Base-by-base conservation (phyloP, 306 rosid species). In the Sicyos baderoa region DNA sequence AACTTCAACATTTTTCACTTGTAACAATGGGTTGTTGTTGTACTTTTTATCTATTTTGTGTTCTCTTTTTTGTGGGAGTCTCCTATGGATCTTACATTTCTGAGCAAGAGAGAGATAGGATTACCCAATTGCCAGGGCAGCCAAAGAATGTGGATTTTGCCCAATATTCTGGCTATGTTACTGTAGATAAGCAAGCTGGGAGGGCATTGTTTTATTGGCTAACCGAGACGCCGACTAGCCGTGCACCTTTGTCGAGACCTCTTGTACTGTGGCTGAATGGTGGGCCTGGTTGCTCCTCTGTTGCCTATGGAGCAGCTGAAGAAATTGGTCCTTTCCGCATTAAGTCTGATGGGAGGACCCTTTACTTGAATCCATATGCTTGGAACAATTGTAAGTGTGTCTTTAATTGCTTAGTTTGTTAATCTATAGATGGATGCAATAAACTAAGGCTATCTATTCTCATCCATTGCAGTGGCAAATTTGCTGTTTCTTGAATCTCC, bases 261-360 rank as follows among this genome's bases (percentile, higher is more conserved):
- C 85, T 94, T 1, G 88, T 94, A 48, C 64, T 94, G 81, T 94
- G 99, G 97, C 95, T 94, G 77, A 90, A 88, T 79, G 99, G 97
- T 72, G 99, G 99, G 15, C 99, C 99, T 21, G 96, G 99, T 48
- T 94, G 99, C 76, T 94, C 99, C 62, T 94, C 99, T 54, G 83
- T 94, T 79, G 99, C 99, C 74, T 93, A 85, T 68, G 99, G 97
- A 42, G 88, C 95, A 59, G 91, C 96, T 14, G 96, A 94, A 76
- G 99, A 94, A 83, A 78, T 94, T 76, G 97, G 97, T 52, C 97
- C 99, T 58, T 90, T 94, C 69, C 95, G 59, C 21, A 90, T 94
- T 75, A 84, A 70, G 73, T 77, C 96, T 37, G 96, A 85, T 76
- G 97, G 97, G 56, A 84, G 84, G 74, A 79, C 96, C 56, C 96